Percentiles rank a stretch among this genome's conserved stretches.
phyloP scores from a whole-genome alignment of 768 basidiomycete species.

The Boletus insuetus region DNA sequence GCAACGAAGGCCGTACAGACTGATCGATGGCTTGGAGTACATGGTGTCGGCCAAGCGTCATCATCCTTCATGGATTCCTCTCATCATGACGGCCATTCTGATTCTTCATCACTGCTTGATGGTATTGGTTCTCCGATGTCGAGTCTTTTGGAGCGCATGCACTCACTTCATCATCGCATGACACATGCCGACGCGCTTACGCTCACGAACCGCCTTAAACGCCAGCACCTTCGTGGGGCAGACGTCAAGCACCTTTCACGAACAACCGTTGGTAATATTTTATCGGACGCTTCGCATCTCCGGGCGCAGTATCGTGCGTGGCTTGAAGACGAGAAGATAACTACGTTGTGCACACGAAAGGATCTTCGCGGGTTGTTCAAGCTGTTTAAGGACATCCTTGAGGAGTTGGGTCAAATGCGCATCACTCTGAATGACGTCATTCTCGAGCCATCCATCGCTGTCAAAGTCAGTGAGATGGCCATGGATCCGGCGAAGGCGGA shows the following conservation, averaged over 20 bases:
- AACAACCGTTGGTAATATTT: conserved; percentile 70
- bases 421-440: conserved; percentile 85
- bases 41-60: conserved; percentile 32
- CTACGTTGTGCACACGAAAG: conserved; percentile 63
- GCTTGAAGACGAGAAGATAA: conserved; percentile 71
- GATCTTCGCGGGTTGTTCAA: conserved; percentile 84
- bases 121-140: conserved; percentile 49
- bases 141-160: conserved; percentile 59
- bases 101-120: conserved; percentile 69
- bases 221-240: conserved; percentile 82
- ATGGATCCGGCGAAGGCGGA: conserved; percentile 57
- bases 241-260: conserved; percentile 87
- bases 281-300: conserved; percentile 67
- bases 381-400: conserved; percentile 79
- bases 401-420: conserved; percentile 78
- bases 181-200: conserved; percentile 81
- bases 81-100: conserved; percentile 62
- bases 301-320: conserved; percentile 70
- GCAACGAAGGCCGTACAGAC: conserved; percentile 71
- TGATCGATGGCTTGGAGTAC: conserved; percentile 39
- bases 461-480: conserved; percentile 66
- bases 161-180: conserved; percentile 60
- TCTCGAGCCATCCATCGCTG: conserved; percentile 78
- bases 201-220: conserved; percentile 84
- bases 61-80: conserved; percentile 40